Base-by-base conservation (phyloP, 768 basidiomycete genomes). In the Suillus ampliporus region DNA sequence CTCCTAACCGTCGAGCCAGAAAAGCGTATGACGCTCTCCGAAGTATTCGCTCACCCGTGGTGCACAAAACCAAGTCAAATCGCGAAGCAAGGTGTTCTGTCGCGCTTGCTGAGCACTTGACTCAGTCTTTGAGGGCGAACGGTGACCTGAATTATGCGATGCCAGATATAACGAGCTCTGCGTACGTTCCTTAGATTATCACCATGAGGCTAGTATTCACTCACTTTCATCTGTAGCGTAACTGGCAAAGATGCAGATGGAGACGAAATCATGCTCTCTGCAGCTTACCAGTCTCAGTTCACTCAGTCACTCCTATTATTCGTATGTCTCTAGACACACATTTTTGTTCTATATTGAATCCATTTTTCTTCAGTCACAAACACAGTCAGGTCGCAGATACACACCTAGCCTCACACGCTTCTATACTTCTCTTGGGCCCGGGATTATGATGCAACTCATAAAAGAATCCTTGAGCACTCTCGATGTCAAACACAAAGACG, bases 301-400 rank as follows among this genome's bases (percentile, higher is more conserved):
- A 92, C 92, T 0, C 90, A 92, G 68, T 80, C 87, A 0, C 81
- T 95, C 19, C 84, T 92, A 79, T 83, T 95, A 57, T 95, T 94
- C 79, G 93, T 94, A 67, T 61, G 90, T 82, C n/a, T 41, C 62
- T 35, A 34, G 41, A 1, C 14, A 41, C 2, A 23, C 5, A 28
- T 43, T 26, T 23, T 28, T 51, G 8, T 40, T 50, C 4, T 4
- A 38, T 40, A 62, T 40, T 56, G 14, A 40, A 11, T 19, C 6
- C 3, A 19, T 26, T 40, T 26, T 21, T n/a, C 0, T 34, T 0
- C 68, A 95, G 94, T 91, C 92, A 0, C 91, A 95, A 83, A 94
- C 92, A 0, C 91, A 92, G 77, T 76, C 78, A 1, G 93, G 93
- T 4, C 80, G 78, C 31, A 84, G 87, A 13, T 93, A 94, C 68